These are phyloP conservation scores for Linum tenue DNA, from an alignment of 345 rosid genomes.

Conservation along the genomic window DNA sequence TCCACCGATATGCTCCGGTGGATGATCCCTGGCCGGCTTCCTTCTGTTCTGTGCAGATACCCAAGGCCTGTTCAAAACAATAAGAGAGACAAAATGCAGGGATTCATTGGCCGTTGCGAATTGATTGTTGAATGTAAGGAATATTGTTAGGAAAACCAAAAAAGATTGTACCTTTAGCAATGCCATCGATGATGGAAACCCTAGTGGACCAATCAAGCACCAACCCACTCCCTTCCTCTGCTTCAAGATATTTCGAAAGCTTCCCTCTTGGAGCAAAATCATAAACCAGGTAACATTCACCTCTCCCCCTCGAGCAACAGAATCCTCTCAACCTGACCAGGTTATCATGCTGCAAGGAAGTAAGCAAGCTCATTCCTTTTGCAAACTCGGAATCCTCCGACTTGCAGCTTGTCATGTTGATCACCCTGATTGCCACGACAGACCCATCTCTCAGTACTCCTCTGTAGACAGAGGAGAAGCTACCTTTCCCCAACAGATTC, in stretches of 20 bases:
- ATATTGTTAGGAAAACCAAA: not conserved
- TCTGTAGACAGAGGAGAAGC: slow-evolving; percentile 66
- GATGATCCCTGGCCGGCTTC: slow-evolving; percentile 43
- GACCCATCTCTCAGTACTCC: slow-evolving; percentile 74
- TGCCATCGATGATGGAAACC: slow-evolving; percentile 68
- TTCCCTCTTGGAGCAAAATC: slow-evolving; percentile 69
- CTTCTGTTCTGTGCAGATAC: slow-evolving; percentile 60
- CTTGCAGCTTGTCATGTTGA: slow-evolving; percentile 75
- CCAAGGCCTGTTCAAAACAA: slow-evolving; percentile 45
- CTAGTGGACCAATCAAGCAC: slow-evolving; percentile 71
- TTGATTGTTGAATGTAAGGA: no score
- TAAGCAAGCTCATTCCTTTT: slow-evolving; percentile 59
- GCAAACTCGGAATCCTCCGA: slow-evolving; percentile 77
- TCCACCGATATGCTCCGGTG: slow-evolving; percentile 78
- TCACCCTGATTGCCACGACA: slow-evolving; percentile 70
- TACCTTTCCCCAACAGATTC: slow-evolving; percentile 55
- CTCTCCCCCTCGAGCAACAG: slow-evolving; percentile 77
- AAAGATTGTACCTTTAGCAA: slow-evolving; percentile 62
- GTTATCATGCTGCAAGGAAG: slow-evolving; percentile 66
- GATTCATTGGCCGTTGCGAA: no score
- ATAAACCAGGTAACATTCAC: slow-evolving; percentile 80
- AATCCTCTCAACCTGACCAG: slow-evolving; percentile 72
- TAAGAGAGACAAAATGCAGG: not conserved
- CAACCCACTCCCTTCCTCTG: slow-evolving; percentile 40
- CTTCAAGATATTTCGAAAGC: slow-evolving; percentile 64